These are phyloP conservation scores for Kuraishia ogatae DNA, from an alignment of 805 yeast species.

Conservation along the genomic window DNA sequence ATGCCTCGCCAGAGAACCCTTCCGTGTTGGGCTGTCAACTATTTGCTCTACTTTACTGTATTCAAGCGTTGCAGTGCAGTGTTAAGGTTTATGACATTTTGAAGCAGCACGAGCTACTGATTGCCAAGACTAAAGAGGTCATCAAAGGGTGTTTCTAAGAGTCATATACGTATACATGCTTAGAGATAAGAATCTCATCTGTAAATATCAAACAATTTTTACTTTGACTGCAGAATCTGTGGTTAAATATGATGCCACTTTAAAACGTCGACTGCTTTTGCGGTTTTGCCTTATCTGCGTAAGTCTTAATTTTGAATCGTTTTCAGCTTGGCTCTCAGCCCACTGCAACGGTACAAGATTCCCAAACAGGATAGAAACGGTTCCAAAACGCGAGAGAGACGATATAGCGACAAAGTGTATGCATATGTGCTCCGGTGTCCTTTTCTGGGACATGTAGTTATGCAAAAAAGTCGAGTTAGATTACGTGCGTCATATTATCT, in stretches of 20 bases:
- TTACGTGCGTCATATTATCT: too few relatives aligned
- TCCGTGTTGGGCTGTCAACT: not conserved
- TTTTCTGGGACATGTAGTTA: too few relatives aligned
- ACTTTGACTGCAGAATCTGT: not conserved
- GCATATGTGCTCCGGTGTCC: too few relatives aligned
- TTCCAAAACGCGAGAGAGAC: too few relatives aligned
- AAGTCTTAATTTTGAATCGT: too few relatives aligned
- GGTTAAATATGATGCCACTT: not conserved
- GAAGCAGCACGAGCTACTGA: not conserved
- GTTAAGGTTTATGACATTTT: not conserved
- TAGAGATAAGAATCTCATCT: not conserved
- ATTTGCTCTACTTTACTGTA: not conserved
- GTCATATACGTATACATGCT: not conserved
- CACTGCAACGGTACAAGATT: too few relatives aligned
- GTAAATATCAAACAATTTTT: not conserved
- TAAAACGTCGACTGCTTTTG: not conserved
- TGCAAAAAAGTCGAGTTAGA: too few relatives aligned
- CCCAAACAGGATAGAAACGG: too few relatives aligned
- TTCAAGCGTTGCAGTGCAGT: not conserved
- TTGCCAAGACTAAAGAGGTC: not conserved
- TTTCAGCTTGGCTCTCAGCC: too few relatives aligned
- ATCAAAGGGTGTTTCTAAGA: conserved; percentile 1
- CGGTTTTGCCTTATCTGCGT: too few relatives aligned
- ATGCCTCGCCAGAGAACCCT: not conserved
- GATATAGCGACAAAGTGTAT: too few relatives aligned